A percentile compares a stretch with the other conserved stretches of the same genome.
Evolutionary conservation across 2,329 filamentous ascomycete species (phyloP).

Genomic region (Hymenoscyphus infarciens): DNA sequence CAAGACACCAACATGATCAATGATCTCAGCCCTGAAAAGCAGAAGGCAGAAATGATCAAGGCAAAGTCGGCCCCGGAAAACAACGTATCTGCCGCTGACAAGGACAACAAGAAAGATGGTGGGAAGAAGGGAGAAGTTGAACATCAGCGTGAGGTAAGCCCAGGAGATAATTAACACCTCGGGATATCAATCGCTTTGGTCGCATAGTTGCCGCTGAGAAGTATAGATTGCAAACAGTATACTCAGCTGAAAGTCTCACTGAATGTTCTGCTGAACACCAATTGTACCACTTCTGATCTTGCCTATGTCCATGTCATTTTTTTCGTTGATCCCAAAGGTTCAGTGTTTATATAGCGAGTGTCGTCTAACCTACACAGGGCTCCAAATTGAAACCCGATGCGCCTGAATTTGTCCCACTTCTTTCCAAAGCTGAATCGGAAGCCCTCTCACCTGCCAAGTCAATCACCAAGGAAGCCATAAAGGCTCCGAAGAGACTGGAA

Average conservation of each 20-base stretch:
- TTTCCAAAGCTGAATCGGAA: slow-evolving; percentile 9
- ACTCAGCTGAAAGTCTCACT: slow-evolving; percentile 1
- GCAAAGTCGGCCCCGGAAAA: slow-evolving; percentile 18
- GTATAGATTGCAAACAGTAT: not conserved
- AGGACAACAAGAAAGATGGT: slow-evolving; percentile 13
- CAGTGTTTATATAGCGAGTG: not conserved
- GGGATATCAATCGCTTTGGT: not conserved
- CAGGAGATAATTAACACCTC: slow-evolving; percentile 12
- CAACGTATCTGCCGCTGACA: slow-evolving; percentile 9
- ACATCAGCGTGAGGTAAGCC: slow-evolving; percentile 31
- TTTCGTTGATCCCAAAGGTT: not conserved
- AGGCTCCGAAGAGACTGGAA: slow-evolving; percentile 24
- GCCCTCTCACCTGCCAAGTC: slow-evolving; percentile 12
- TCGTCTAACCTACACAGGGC: slow-evolving; percentile 19
- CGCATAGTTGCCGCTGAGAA: not conserved
- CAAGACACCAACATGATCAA: slow-evolving; percentile 31
- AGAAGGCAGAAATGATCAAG: slow-evolving; percentile 22
- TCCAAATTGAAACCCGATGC: slow-evolving; percentile 39
- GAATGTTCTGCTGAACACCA: not conserved
- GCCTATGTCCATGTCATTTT: not conserved
- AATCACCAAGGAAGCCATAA: slow-evolving; percentile 20
- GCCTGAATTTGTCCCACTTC: slow-evolving; percentile 39
- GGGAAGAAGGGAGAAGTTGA: slow-evolving; percentile 12
- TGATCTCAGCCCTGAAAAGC: slow-evolving; percentile 26
- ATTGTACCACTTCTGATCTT: not conserved